Conservation (phyloP, 2,329 filamentous ascomycete species). For the Plectosphaerella sp. region DNA sequence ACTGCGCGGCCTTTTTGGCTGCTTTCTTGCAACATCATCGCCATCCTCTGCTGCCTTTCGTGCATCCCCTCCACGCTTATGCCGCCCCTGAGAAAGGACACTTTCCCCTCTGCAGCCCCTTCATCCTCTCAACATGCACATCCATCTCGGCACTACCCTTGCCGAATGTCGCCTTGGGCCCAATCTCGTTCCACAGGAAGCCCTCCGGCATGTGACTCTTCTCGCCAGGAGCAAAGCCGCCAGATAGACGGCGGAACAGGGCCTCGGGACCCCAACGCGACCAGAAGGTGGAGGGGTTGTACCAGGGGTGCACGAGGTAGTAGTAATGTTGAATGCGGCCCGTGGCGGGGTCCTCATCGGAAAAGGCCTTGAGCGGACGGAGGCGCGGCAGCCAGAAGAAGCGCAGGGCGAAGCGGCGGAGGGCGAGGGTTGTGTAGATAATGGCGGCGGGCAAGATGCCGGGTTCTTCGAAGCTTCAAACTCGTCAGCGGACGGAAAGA, state of each 20-base stretch:
- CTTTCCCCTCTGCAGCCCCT: slow-evolving; percentile 1
- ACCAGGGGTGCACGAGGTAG: slow-evolving; percentile 63
- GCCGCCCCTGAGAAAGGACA: slow-evolving; percentile 8
- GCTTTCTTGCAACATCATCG: too few species aligned
- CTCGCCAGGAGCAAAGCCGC: slow-evolving; percentile 40
- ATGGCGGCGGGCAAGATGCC: slow-evolving; percentile 24
- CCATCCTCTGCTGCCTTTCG: too few species aligned
- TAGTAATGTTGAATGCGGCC: slow-evolving; percentile 43
- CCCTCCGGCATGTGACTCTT: slow-evolving; percentile 40
- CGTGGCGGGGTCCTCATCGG: slow-evolving; percentile 45
- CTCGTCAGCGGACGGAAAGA: slow-evolving; percentile 4
- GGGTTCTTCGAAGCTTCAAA: slow-evolving; percentile 38
- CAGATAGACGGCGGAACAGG: slow-evolving; percentile 37
- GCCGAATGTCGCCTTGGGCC: slow-evolving; percentile 50
- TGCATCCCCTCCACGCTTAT: not conserved
- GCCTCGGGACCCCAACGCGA: slow-evolving; percentile 58
- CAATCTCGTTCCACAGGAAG: slow-evolving; percentile 55
- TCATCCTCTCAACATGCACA: slow-evolving; percentile 10
- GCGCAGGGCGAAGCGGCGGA: slow-evolving; percentile 52
- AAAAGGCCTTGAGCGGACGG: slow-evolving; percentile 30
- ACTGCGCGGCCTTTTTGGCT: too few species aligned
- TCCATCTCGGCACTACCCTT: slow-evolving; percentile 47
- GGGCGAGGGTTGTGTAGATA: slow-evolving; percentile 36
- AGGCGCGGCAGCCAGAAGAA: slow-evolving; percentile 57
- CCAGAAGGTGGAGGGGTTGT: slow-evolving; percentile 54